Evolutionary conservation across 2,329 filamentous ascomycete genomes (phyloP).

Genomic region (Aureobasidium pullulans): DNA sequence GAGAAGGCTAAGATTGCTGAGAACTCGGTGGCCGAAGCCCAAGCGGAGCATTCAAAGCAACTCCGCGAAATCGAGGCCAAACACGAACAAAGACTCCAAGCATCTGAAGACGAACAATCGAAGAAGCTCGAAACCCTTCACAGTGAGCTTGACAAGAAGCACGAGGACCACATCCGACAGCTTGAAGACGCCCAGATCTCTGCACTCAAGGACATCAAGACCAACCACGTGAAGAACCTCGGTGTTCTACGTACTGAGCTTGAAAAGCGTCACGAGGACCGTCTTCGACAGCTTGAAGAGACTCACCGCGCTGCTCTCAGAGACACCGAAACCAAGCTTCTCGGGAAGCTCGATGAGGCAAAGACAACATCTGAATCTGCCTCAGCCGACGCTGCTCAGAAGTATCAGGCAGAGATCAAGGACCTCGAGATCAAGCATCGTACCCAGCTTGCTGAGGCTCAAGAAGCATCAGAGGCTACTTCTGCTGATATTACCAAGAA

Average conservation of each 20-base stretch:
- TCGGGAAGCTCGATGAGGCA: background rate
- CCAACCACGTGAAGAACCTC: background rate
- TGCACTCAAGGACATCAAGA: constrained; percentile 1
- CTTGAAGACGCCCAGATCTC: background rate
- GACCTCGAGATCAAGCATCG: constrained; percentile 5
- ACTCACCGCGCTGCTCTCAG: background rate
- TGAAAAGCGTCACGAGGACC: background rate
- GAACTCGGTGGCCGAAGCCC: background rate
- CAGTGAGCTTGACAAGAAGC: background rate
- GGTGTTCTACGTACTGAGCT: background rate
- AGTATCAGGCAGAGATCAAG: background rate
- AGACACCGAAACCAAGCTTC: background rate
- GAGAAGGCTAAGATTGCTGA: constrained; percentile 7
- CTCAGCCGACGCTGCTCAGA: background rate
- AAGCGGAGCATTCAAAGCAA: background rate
- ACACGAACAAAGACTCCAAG: background rate
- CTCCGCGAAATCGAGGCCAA: background rate
- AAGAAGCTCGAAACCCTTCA: background rate
- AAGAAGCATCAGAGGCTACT: background rate
- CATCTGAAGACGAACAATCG: background rate
- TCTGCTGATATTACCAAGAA: background rate
- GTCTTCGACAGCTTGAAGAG: background rate
- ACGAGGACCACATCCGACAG: background rate
- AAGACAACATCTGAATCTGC: background rate
- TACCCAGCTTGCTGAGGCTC: background rate